A percentile compares a stretch with the other conserved stretches of the same genome.
Conservation (phyloP, 108 stramenopile species). For the Fragilaria radians region DNA sequence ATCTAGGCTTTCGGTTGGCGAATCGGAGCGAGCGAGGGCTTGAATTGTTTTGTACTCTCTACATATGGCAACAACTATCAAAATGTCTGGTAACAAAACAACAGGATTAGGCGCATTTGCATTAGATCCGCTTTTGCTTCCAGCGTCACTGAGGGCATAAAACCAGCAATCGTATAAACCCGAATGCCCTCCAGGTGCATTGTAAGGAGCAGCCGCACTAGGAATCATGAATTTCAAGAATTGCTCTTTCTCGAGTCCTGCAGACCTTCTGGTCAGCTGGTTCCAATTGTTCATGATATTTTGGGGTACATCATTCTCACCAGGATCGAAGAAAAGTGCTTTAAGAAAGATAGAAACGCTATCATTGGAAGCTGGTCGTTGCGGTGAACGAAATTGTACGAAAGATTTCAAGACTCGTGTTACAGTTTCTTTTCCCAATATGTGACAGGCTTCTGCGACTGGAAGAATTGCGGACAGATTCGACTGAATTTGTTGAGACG, state of each 20-base stretch:
- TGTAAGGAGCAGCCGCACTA: conserved; percentile 45
- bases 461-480: conserved; percentile 59
- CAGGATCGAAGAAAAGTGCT: conserved; percentile 27
- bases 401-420: conserved; percentile 36
- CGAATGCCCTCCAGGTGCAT: conserved; percentile 69
- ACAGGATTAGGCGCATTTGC: conserved; percentile 11
- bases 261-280: conserved; percentile 19
- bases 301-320: conserved; percentile 17
- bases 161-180: conserved; percentile 77
- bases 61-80: conserved; percentile 72
- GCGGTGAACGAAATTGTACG: conserved; percentile 20
- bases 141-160: conserved; percentile 42
- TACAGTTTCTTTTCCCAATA: conserved; percentile 43
- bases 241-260: conserved; percentile 58
- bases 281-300: conserved; percentile 45
- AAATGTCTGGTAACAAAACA: conserved; percentile 57
- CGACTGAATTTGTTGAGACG: conserved; percentile 19
- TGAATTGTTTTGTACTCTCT: conserved; percentile 7
- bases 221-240: conserved; percentile 57
- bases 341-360: conserved; percentile 11
- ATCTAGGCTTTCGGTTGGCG: conserved; percentile 6
- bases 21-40: not conserved
- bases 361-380: not conserved
- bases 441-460: conserved; percentile 43
- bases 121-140: conserved; percentile 8